These are phyloP conservation scores for Naganishia liquefaciens DNA, from an alignment of 1,284 basidiomycete species.

Conservation along the genomic window DNA sequence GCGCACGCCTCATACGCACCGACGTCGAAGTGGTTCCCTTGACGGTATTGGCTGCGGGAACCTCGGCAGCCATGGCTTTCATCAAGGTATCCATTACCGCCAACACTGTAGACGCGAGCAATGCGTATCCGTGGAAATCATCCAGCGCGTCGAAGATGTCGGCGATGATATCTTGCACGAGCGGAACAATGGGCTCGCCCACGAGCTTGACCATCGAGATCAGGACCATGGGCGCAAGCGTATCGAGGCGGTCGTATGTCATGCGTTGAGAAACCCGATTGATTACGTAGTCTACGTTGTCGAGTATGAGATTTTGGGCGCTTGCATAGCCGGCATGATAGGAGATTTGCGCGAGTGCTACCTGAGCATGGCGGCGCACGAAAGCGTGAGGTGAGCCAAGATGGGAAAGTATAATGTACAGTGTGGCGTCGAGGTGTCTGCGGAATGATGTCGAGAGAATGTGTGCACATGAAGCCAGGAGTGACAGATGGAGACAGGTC, in stretches of 20 bases:
- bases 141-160: conserved; percentile 92
- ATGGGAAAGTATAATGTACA: conserved; percentile 82
- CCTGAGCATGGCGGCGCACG: conserved; percentile 69
- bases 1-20: conserved; percentile 52
- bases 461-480: conserved; percentile 68
- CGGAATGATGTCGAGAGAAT: conserved; percentile 60
- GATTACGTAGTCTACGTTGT: conserved; percentile 91
- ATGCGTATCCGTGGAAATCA: conserved; percentile 84
- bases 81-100: conserved; percentile 79
- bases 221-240: conserved; percentile 63
- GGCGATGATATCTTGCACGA: conserved; percentile 86
- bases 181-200: conserved; percentile 76
- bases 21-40: conserved; percentile 32
- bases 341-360: conserved; percentile 69
- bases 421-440: conserved; percentile 69
- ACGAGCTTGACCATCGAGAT: conserved; percentile 78
- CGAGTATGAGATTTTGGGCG: conserved; percentile 76
- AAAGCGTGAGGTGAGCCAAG: conserved; percentile 68
- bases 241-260: conserved; percentile 70
- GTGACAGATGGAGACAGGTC: conserved; percentile 65
- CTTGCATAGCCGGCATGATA: conserved; percentile 75
- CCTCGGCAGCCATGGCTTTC: conserved; percentile 65
- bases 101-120: conserved; percentile 53
- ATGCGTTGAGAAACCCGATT: conserved; percentile 80
- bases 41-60: conserved; percentile 33